These are phyloP conservation scores for Gossypium rotundifolium DNA, from an alignment of 345 rosid species.

Conservation along the genomic window DNA sequence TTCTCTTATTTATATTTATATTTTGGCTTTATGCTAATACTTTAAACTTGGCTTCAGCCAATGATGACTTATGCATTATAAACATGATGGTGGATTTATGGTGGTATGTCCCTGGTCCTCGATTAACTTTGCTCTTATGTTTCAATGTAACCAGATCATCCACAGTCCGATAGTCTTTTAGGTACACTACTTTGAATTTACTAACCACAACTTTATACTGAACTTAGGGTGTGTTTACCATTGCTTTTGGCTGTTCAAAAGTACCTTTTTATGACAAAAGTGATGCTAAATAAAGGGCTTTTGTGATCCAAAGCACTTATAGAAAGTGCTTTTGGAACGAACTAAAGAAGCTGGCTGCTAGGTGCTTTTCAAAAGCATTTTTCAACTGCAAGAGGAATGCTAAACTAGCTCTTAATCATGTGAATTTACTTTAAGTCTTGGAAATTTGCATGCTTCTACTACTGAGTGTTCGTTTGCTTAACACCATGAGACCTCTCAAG, in stretches of 20 bases:
- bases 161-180: background rate
- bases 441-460: background rate
- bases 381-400: too few species aligned
- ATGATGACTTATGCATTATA: background rate
- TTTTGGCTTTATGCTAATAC: background rate
- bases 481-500: background rate
- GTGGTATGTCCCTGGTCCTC: background rate
- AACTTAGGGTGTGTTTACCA: too few species aligned
- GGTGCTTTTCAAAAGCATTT: too few species aligned
- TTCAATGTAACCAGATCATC: background rate
- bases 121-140: background rate
- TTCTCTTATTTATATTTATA: background rate
- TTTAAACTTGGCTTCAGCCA: background rate
- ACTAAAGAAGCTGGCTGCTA: too few species aligned
- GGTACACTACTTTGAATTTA: background rate
- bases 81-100: background rate
- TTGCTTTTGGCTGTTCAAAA: too few species aligned
- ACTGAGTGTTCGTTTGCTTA: background rate
- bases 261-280: too few species aligned
- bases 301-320: background rate
- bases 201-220: background rate
- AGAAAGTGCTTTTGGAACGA: background rate
- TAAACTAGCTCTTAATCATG: too few species aligned
- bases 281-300: background rate
- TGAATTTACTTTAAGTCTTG: too few species aligned